Conservation (phyloP, 1,284 basidiomycete species). For the Moniliella sp. region DNA sequence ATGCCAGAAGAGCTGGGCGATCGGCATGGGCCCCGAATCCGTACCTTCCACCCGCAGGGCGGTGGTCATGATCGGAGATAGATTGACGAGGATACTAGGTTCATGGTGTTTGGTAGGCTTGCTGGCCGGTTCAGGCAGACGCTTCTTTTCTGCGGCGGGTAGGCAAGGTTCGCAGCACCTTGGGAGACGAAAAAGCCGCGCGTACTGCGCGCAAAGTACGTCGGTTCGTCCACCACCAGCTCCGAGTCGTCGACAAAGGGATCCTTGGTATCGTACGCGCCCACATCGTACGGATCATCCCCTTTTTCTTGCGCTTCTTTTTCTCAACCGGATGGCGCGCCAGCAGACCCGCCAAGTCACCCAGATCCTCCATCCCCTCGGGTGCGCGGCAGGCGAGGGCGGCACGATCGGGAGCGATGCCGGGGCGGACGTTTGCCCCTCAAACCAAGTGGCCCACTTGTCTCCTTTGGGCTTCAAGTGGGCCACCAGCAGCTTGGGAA, state of each 20-base stretch:
- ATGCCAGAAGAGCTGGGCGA: no score
- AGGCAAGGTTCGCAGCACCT: no score
- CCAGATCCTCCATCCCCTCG: slow-evolving; percentile 12
- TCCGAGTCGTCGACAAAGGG: slow-evolving; percentile 96
- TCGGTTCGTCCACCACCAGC: slow-evolving; percentile 65
- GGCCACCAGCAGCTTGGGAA: slow-evolving; percentile 16
- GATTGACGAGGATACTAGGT: no score
- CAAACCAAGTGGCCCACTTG: slow-evolving; percentile 23
- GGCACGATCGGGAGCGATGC: slow-evolving; percentile 2
- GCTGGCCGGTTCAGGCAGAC: no score
- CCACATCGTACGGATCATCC: slow-evolving; percentile 22
- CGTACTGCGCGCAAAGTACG: slow-evolving; percentile 67
- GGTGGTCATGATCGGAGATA: no score
- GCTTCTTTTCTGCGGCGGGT: no score
- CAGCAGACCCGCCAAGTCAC: slow-evolving; percentile 13
- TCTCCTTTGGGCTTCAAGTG: slow-evolving; percentile 11
- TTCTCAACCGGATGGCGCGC: slow-evolving; percentile 8
- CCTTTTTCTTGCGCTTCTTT: slow-evolving; percentile 10
- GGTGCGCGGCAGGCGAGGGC: not conserved
- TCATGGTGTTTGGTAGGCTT: no score
- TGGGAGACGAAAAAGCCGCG: slow-evolving; percentile 76
- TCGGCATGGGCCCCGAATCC: no score
- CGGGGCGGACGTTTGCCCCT: slow-evolving; percentile 3
- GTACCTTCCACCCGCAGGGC: no score
- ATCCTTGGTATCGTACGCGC: slow-evolving; percentile 61